Base-by-base conservation (phyloP, 2,329 filamentous ascomycete genomes). In the Fusarium sp. region DNA sequence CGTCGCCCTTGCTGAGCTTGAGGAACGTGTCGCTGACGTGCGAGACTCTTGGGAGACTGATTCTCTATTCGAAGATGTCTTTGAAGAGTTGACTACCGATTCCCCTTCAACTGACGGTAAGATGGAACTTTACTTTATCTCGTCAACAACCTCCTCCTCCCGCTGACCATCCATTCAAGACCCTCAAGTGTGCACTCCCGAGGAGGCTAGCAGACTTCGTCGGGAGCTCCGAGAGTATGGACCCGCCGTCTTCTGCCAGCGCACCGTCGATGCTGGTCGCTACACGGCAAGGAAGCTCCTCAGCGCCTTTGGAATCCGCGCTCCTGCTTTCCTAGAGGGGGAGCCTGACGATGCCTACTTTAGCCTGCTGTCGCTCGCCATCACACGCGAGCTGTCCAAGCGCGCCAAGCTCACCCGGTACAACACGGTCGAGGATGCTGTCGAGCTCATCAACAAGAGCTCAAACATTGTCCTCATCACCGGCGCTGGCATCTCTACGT, bases 401-500 rank as follows among this genome's bases (percentile, higher is more conserved):
- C 89, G 95, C 53, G 88, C 89, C 69, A 97, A 97, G 79, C 84
- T 98, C 55, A 78, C 84, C 20, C 84, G 90, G 66, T 94, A 93
- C 85, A 97, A 97, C 82, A 90, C 90, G 1, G 85, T 98, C 57
- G 91, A 96, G 69, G 93, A 99, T 80, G 96, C 93, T 4, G 93
- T 96, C 8, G 81, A 85, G 13, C 83, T 99, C 55, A 85, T 99
- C 44, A 84, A 88, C 72, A 86, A 87, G 64, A 89, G 90, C 62
- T 87, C 87, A 72, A 97, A 97, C 79, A 94, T 99, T 78, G 88
- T 99, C 75, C 91, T 98, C 70, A 87, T 99, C 71, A 98, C 96
- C 1, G 96, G 96, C 56, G 96, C 96, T 16, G 96, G 96, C 71
- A 98, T 99, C 72, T 97, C 94, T 25, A 99, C 96, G 1, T 97